Base-by-base conservation (phyloP, 352 stramenopile genomes). In the Globisporangium paroecandrum region DNA sequence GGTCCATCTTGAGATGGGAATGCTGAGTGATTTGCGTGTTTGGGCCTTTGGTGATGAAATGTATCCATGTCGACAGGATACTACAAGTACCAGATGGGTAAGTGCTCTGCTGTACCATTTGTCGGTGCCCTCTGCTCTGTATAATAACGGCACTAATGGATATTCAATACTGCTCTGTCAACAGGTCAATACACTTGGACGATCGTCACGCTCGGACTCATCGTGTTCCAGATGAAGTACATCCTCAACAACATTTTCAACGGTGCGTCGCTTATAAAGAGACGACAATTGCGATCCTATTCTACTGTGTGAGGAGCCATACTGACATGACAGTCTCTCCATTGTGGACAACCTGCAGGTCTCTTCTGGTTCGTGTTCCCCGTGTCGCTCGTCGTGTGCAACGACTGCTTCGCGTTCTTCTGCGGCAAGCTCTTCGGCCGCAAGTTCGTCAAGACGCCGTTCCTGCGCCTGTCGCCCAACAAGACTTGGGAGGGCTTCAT, bases 401-500 rank as follows among this genome's bases (percentile, higher is more conserved):
- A 99, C 77, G 96, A 99, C 75, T 93, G 94, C 74, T 98, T 98
- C 81, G 95, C 96, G 3, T 99, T 98, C 71, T 95, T 98, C 61
- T 97, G 84, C 60, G 89, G 89, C 46, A 94, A 94, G 57, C 62
- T 95, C 27, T 91, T 89, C 72, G 89, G 89, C 18, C 87, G 86
- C 54, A 93, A 91, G 70, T 94, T 99, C 68, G 97, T 99, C 72
- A 97, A 97, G 71, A 79, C 89, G 57, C 81, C 83, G 53, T 95
- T 95, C 70, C 64, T 95, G 65, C 82, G 84, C 10, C 87, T 99
- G 58, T 99, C 91, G 38, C 98, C 98, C 20, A 99, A 99, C 76
- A 99, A 99, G 79, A 99, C 97, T 6, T 99, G 97, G 97, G 98
- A 99, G 72, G 98, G 98, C 3, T 99, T 99, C 68, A 96, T 99